Conservation (phyloP, 495 filamentous ascomycete species). For the Daldinia concentrica region DNA sequence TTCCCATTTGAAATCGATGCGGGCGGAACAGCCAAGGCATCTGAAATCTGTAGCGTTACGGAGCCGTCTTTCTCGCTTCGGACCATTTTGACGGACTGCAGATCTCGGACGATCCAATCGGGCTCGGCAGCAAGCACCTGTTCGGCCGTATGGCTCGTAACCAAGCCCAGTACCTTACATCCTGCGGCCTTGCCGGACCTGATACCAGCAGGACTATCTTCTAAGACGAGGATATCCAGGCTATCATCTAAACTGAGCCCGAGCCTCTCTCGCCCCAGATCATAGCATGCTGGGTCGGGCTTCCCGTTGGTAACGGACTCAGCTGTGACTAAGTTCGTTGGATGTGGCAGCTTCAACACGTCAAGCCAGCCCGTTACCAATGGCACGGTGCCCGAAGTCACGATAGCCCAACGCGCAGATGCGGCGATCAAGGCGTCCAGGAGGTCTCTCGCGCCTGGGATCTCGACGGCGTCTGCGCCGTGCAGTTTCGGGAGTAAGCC, state of each 20-base stretch:
- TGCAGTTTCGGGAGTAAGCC: slow-evolving; percentile 77
- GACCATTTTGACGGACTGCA: slow-evolving; percentile 73
- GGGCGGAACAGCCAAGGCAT: slow-evolving; percentile 41
- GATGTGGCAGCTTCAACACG: slow-evolving; percentile 76
- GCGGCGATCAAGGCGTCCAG: slow-evolving; percentile 53
- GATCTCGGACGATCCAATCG: slow-evolving; percentile 87
- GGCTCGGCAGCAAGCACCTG: slow-evolving; percentile 77
- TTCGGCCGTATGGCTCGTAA: slow-evolving; percentile 81
- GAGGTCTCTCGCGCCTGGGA: slow-evolving; percentile 70
- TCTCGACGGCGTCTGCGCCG: slow-evolving; percentile 81
- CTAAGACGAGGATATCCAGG: slow-evolving; percentile 76
- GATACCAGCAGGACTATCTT: slow-evolving; percentile 95
- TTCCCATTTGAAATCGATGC: slow-evolving; percentile 3
- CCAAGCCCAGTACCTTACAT: slow-evolving; percentile 86
- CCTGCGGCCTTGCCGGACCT: slow-evolving; percentile 86
- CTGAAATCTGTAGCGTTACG: slow-evolving; percentile 63
- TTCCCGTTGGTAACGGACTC: slow-evolving; percentile 89
- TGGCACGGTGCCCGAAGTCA: slow-evolving; percentile 85
- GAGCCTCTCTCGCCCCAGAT: slow-evolving; percentile 72
- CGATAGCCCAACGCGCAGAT: slow-evolving; percentile 84
- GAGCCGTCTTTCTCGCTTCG: slow-evolving; percentile 51
- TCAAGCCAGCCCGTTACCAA: slow-evolving; percentile 88
- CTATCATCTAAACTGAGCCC: slow-evolving; percentile 53
- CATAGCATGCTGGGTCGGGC: slow-evolving; percentile 87
- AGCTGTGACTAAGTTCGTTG: slow-evolving; percentile 79